Base-by-base conservation (phyloP, 176 grass and related monocot species). In the Hordeum vulgare region DNA sequence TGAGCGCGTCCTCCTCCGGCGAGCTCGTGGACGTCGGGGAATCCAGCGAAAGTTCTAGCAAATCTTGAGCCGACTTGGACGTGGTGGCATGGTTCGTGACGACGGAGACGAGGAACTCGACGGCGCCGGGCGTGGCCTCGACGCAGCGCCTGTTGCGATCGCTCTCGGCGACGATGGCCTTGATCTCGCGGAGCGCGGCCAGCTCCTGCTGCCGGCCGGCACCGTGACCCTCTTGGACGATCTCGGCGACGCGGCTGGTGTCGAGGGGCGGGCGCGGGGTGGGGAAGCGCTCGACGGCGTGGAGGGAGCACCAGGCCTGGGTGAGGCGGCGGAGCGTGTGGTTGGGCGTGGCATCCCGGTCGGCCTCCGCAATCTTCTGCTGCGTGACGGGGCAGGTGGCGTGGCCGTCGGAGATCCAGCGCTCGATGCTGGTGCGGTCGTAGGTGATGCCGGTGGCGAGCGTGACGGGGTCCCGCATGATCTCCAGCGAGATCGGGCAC, bases 361-460 rank as follows among this genome's bases (percentile, higher is more conserved):
- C 91, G 0, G 1, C 65, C 21, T 72, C 63, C 3, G 76, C 58
- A 14, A 99, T 61, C 29, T 4, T 24, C 11, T 84, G 81, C 60
- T 80, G 89, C 57, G 93, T 99, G n/a, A 88, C 81, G 7, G 91
- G 97, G 83, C 93, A 96, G 35, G 75, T 89, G 67, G 36, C 11
- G 53, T 84, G 86, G 31, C 71, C 85, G 49, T 84, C 4, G 83
- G 90, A 96, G 53, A 96, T 61, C 97, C 97, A 99, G 17, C 89
- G 74, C 85, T 94, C 89, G 81, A 99, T 96, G 76, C 78, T 92
- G 83, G 17, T 7, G 56, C 93, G 93, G 51, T 99, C 97, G 81
- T 99, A 99, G 67, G 97, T 92, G 62, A 99, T 96, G 81, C 97
- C 93, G 20, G 93, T 96, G 60, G 88, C 57, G 8, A 99, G 89